Evolutionary conservation across 345 rosid species (phyloP), one percentile per base, ranked within the genome.

Genomic region (Populus simonii): DNA sequence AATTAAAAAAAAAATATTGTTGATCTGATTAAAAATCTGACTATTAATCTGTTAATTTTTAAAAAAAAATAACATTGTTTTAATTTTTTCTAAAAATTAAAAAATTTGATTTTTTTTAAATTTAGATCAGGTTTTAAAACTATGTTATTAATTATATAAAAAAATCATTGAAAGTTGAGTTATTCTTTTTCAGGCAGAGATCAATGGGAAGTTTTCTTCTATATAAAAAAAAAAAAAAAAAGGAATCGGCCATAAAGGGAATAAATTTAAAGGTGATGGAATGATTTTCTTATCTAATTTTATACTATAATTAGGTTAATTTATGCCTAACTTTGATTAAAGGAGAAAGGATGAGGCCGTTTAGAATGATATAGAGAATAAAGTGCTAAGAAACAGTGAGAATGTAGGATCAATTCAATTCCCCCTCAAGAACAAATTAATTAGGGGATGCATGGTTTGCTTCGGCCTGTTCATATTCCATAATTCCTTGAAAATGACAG

Each of bases 271-370:
- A 82, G 81, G 39, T 74, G 76, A 75, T 59, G 38, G 73, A 77
- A 61, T 79, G 74, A 81, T 65, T 74, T 81, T 53, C 63, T 72
- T 75, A 70, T 67, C 43, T 72, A 59, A 51, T 10, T 20, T 57
- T n/a, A 8, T 17, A 9, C 20, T 7, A 27, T 25, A 61, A 61
- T 23, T 27, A 23, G 66, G 29, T 23, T 23, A 61, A 61, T 71
- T 84, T 80, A 84, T 84, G 86, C 85, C 77, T 76, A 82, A 84
- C 87, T 86, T 84, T 86, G 79, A 78, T 70, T 80, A 78, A 82
- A 74, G 25, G 71, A 61, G 51, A 73, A 67, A 68, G 80, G 78
- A 76, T 81, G 81, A 74, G 80, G 43, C 81, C 78, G 77, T 81
- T 63, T 82, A 61, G 73, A 76, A 59, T 75, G 47, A 80, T 78